These are phyloP conservation scores for Yarrowia porcina DNA, from an alignment of 805 yeast species.

Conservation along the genomic window DNA sequence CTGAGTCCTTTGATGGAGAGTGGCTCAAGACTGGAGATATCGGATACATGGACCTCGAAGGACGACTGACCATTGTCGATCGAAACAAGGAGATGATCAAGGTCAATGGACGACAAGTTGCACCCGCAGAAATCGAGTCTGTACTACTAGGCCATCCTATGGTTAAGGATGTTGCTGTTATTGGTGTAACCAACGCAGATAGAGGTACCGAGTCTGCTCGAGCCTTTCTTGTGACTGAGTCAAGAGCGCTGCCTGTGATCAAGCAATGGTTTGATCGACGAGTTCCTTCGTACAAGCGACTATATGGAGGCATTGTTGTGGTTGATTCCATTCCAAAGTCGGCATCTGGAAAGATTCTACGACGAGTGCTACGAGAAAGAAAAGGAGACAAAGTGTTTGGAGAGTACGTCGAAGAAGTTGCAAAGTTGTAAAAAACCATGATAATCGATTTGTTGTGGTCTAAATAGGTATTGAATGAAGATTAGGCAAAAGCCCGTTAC, in stretches of 20 bases:
- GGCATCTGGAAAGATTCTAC: constrained; percentile 90
- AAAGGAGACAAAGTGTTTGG: constrained; percentile 30
- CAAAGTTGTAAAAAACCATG: constrained; percentile 27
- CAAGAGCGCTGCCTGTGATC: constrained; percentile 30
- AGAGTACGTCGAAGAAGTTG: constrained; percentile 15
- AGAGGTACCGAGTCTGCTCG: constrained; percentile 66
- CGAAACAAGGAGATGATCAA: constrained; percentile 41
- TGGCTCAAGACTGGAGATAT: constrained; percentile 63
- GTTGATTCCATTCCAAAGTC: constrained; percentile 88
- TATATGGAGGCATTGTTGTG: constrained; percentile 54
- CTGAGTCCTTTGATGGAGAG: constrained; percentile 43
- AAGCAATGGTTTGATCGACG: constrained; percentile 39
- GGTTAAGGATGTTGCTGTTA: constrained; percentile 86
- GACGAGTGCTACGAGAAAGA: constrained; percentile 75
- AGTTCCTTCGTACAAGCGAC: constrained; percentile 41
- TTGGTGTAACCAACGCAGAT: constrained; percentile 63
- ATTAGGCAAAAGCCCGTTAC: no score
- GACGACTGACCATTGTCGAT: constrained; percentile 48
- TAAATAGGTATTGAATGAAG: no score
- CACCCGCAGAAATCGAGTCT: constrained; percentile 92
- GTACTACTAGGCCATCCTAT: constrained; percentile 68
- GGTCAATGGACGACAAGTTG: constrained; percentile 65
- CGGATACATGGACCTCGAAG: constrained; percentile 45
- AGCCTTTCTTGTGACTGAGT: constrained; percentile 36
- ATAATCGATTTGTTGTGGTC: no score